Conservation (phyloP, 78 protist species). For the Mantamonas sphyraenae region DNA sequence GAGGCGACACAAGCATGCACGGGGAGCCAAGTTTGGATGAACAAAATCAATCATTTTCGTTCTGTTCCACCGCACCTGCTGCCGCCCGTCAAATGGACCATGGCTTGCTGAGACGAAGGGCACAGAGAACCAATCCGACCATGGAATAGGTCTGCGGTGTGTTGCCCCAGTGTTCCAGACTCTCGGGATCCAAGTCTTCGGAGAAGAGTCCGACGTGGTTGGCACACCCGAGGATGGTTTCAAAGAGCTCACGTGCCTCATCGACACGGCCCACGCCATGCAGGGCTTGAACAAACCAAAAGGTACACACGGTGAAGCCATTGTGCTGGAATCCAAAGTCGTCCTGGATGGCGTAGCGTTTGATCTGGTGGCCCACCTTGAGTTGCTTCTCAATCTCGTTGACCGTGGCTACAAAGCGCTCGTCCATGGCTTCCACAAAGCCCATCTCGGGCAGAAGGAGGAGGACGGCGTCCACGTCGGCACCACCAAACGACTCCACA, state of each 20-base stretch:
- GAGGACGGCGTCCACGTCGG: conserved; percentile 36
- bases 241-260: conserved; percentile 55
- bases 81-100: too few species aligned
- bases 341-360: neutral
- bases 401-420: conserved; percentile 24
- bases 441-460: conserved; percentile 34
- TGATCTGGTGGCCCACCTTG: conserved; percentile 21
- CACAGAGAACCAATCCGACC: conserved; percentile 41
- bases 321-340: neutral
- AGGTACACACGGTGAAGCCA: neutral
- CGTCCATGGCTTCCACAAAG: conserved; percentile 15
- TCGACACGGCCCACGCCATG: conserved; percentile 31
- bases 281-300: neutral
- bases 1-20: too few species aligned
- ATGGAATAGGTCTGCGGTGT: conserved; percentile 48
- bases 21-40: too few species aligned
- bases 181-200: conserved; percentile 35
- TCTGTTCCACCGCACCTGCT: conserved; percentile 8
- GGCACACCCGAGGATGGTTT: conserved; percentile 32
- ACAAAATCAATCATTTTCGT: neutral
- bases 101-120: conserved; percentile 28
- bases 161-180: conserved; percentile 58
- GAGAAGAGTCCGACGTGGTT: conserved; percentile 39
- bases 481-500: conserved; percentile 30
- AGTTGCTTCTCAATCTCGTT: conserved; percentile 18